Evolutionary conservation across 179 eudicot genomes (phyloP).

Genomic region (Drosera spatulata): DNA sequence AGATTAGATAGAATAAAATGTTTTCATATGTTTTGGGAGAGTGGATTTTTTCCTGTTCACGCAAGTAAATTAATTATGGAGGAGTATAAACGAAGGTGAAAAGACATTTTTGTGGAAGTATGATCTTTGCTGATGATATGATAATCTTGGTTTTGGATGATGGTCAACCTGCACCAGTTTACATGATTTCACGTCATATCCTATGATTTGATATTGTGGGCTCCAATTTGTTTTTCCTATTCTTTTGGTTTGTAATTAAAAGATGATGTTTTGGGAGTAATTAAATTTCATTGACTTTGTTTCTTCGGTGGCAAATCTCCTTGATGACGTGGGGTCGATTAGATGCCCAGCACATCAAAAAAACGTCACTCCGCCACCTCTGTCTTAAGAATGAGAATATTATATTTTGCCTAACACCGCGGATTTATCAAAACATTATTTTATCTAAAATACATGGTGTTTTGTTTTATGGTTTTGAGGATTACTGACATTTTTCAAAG

Average conservation of each 20-base stretch:
- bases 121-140: no score
- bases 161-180: constrained; percentile 1
- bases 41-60: no score
- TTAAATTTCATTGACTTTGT: constrained; percentile 3
- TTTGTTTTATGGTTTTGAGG: no score
- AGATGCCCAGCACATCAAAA: not conserved
- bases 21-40: no score
- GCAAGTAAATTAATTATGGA: no score
- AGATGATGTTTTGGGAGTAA: not conserved
- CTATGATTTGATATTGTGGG: constrained; percentile 9
- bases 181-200: constrained; percentile 6
- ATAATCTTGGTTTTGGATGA: not conserved
- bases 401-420: no score
- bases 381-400: no score
- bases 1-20: no score
- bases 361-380: not conserved
- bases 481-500: not conserved
- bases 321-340: not conserved
- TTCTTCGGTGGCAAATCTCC: not conserved
- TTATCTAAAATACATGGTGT: not conserved
- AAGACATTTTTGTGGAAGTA: no score
- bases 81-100: no score
- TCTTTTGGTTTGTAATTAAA: not conserved
- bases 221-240: not conserved
- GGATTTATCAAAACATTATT: not conserved